Percentiles rank a stretch among this genome's conserved stretches.
These are phyloP conservation scores for Podila epigama DNA, from an alignment of 192 early-diverging fungal species.

Conservation along the genomic window DNA sequence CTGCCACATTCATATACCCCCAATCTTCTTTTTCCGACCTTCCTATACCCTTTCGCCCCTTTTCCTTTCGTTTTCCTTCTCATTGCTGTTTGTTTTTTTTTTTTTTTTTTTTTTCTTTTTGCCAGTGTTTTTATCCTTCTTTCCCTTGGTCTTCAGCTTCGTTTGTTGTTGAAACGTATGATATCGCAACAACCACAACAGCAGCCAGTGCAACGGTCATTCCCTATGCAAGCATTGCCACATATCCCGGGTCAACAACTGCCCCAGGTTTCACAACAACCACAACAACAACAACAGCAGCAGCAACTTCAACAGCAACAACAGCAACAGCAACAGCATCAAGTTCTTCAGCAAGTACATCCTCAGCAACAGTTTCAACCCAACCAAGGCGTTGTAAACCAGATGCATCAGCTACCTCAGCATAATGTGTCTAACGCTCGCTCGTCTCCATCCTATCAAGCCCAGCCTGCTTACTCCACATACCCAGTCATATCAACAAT, in stretches of 20 bases:
- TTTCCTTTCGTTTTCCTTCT: not conserved
- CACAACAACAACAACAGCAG: not conserved
- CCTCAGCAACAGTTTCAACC: not conserved
- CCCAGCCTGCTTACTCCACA: not conserved
- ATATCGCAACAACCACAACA: slow-evolving; percentile 15
- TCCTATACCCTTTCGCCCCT: no score
- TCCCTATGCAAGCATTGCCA: not conserved
- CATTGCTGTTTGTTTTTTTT: not conserved
- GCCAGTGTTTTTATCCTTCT: not conserved
- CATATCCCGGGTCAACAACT: slow-evolving; percentile 13
- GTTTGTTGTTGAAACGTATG: not conserved
- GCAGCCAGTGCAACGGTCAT: slow-evolving; percentile 7
- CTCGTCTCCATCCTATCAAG: not conserved
- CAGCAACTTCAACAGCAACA: slow-evolving; percentile 3
- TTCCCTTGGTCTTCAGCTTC: not conserved
- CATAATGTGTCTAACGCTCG: not conserved
- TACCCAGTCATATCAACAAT: not conserved
- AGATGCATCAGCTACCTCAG: not conserved
- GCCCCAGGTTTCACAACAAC: not conserved
- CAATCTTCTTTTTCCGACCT: no score
- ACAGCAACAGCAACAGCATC: slow-evolving; percentile 2
- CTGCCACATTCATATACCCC: no score
- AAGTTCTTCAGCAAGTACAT: not conserved
- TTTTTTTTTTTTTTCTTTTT: not conserved
- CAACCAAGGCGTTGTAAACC: not conserved